phyloP scores from a whole-genome alignment of 306 rosid genomes.

The Crotalaria pallida region DNA sequence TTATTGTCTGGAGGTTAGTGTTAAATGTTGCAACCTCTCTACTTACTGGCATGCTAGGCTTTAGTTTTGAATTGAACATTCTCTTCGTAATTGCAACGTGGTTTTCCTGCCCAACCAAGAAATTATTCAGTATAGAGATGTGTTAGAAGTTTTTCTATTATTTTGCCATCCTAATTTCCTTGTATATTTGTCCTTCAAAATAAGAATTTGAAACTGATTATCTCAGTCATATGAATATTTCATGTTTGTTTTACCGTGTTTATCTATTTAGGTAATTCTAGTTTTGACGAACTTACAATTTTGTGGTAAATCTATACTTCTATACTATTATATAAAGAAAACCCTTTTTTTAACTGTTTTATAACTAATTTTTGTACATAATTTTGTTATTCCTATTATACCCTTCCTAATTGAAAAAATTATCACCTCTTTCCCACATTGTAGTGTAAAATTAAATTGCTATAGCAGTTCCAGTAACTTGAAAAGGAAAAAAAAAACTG shows the following conservation, averaged over 20 bases:
- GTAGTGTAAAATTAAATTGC: too few relatives aligned
- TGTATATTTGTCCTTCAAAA: background rate
- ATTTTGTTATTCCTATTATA: too few relatives aligned
- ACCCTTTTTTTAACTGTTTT: too few relatives aligned
- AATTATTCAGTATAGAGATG: background rate
- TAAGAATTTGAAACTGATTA: background rate
- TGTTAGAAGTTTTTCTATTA: background rate
- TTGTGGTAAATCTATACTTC: constrained; percentile 4
- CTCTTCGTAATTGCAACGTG: background rate
- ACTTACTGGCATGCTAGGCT: constrained; percentile 13
- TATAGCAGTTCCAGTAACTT: too few relatives aligned
- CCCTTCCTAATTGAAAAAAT: too few relatives aligned
- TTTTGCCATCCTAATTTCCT: background rate
- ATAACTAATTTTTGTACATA: too few relatives aligned
- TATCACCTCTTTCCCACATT: too few relatives aligned
- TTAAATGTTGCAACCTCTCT: constrained; percentile 5
- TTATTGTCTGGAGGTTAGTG: constrained; percentile 42
- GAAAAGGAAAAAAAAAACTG: too few relatives aligned
- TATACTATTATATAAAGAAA: too few relatives aligned
- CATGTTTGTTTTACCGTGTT: background rate
- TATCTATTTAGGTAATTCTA: background rate
- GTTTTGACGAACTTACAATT: background rate
- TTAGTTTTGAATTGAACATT: constrained; percentile 3
- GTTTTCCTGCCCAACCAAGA: constrained; percentile 1
- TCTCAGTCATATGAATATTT: background rate